Evolutionary conservation across 306 rosid genomes (phyloP).

Genomic region (Abrus pulchellus): DNA sequence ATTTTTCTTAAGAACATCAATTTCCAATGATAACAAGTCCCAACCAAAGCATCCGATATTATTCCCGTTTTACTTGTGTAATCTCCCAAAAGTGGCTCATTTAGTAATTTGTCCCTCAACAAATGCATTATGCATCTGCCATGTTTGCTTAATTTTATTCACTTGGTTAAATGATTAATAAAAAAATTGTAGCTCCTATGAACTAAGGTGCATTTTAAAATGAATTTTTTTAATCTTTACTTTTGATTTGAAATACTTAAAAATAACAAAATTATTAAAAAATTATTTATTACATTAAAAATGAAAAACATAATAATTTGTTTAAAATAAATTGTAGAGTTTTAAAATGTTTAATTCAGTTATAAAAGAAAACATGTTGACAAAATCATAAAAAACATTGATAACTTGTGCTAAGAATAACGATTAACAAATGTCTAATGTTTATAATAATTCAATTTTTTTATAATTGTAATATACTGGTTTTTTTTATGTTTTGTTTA

Average conservation of each 20-base stretch:
- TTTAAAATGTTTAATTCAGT: too few species aligned
- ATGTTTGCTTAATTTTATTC: slow-evolving; percentile 2
- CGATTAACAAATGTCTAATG: background rate
- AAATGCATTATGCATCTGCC: slow-evolving; percentile 5
- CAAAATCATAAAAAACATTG: too few species aligned
- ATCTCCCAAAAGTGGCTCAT: background rate
- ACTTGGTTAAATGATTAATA: background rate
- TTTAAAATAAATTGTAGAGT: too few species aligned
- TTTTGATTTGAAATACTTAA: too few species aligned
- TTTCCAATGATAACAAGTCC: background rate
- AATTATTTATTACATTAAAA: too few species aligned
- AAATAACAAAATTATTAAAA: too few species aligned
- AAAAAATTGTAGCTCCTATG: background rate
- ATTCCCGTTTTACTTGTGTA: background rate
- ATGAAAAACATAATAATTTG: too few species aligned
- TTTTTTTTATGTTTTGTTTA: background rate
- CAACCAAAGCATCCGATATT: background rate
- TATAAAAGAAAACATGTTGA: too few species aligned
- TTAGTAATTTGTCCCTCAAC: background rate
- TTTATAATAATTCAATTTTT: background rate
- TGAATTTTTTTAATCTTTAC: too few species aligned
- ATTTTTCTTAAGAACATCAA: background rate
- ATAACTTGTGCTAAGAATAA: background rate
- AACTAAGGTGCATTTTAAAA: too few species aligned
- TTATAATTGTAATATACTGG: background rate